Conservation (phyloP, 805 yeast genomes). For the Yarrowia keelungensis region DNA sequence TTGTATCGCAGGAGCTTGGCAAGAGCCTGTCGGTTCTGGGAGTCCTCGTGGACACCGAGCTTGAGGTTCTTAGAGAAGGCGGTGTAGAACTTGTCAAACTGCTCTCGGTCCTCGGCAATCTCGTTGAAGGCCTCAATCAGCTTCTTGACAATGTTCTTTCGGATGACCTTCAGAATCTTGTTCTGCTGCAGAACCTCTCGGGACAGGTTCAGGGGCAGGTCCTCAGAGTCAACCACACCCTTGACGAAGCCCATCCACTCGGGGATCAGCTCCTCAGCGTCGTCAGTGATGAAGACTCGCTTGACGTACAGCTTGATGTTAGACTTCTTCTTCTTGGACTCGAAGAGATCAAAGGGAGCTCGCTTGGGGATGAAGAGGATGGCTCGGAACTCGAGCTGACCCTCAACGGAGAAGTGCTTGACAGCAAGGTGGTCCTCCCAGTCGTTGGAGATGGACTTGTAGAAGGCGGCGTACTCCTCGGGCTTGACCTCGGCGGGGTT, state of each 20-base stretch:
- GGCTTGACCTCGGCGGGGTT: conserved; percentile 96
- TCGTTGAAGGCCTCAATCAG: conserved; percentile 98
- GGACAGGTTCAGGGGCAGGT: conserved; percentile 98
- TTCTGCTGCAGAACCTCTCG: conserved; percentile 99
- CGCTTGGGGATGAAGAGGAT: conserved; percentile 97
- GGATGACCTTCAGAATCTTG: conserved; percentile 98
- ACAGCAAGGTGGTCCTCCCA: conserved; percentile 99
- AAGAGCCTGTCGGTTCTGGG: conserved; percentile 94
- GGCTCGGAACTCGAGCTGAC: conserved; percentile 99
- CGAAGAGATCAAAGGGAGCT: conserved; percentile 98
- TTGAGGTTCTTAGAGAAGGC: conserved; percentile 98
- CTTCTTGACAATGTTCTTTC: conserved; percentile 99
- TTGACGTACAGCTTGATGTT: conserved; percentile 98
- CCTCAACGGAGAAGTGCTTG: conserved; percentile 99
- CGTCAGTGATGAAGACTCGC: conserved; percentile 99
- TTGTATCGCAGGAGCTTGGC: conserved; percentile 96
- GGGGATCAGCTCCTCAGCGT: conserved; percentile 98
- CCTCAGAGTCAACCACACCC: conserved; percentile 99
- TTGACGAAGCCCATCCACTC: conserved; percentile 97
- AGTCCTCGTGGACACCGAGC: conserved; percentile 98
- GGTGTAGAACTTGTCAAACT: conserved; percentile 96
- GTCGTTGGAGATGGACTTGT: conserved; percentile 98
- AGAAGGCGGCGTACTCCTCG: conserved; percentile 99
- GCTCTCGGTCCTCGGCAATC: conserved; percentile 98
- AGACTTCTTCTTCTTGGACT: conserved; percentile 98